These are phyloP conservation scores for Penicillium turbatum DNA, from an alignment of 495 filamentous ascomycete genomes.

Conservation along the genomic window DNA sequence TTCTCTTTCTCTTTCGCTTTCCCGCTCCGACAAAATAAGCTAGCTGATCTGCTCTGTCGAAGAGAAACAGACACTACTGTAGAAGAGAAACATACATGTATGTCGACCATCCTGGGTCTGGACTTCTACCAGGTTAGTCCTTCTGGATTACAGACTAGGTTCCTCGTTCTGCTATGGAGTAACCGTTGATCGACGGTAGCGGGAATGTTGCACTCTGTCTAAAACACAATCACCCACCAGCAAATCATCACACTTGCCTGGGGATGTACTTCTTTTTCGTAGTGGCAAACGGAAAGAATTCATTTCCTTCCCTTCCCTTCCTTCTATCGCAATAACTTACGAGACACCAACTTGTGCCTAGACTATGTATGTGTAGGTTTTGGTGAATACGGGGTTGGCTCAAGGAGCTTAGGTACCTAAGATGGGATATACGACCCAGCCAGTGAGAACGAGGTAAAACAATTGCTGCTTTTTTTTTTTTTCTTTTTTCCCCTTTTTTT, in stretches of 20 bases:
- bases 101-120: background rate
- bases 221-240: slow-evolving; percentile 2
- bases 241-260: no score
- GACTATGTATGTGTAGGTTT: slow-evolving; percentile 8
- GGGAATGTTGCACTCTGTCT: slow-evolving; percentile 6
- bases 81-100: no score
- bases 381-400: background rate
- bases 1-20: no score
- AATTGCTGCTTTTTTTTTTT: no score
- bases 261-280: no score
- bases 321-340: no score
- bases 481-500: no score
- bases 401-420: background rate
- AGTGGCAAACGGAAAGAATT: slow-evolving; percentile 3
- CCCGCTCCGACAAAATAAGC: no score
- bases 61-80: no score
- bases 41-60: no score
- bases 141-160: background rate
- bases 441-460: background rate
- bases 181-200: slow-evolving; percentile 6
- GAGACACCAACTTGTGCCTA: no score
- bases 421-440: background rate
- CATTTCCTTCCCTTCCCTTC: no score
- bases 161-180: background rate
- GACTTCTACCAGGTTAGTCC: slow-evolving; percentile 1